Evolutionary conservation across 148 eudicot genomes (phyloP).

Genomic region (Heliosperma pusillum): DNA sequence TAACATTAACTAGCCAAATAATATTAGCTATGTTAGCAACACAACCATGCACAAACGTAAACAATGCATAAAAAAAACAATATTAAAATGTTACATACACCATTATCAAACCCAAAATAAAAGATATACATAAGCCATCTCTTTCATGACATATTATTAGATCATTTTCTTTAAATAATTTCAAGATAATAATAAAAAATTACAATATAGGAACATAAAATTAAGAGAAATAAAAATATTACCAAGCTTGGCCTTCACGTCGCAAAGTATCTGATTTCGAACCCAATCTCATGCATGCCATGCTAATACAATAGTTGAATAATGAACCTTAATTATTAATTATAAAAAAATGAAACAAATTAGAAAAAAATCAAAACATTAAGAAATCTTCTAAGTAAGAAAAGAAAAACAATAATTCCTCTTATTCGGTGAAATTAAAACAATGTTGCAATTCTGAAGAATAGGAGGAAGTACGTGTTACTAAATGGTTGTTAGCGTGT

Average conservation of each 20-base stretch:
- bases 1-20: too few relatives aligned
- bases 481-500: neutral
- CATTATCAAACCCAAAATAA: neutral
- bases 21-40: too few relatives aligned
- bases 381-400: too few relatives aligned
- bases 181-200: neutral
- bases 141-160: neutral
- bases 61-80: too few relatives aligned
- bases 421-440: too few relatives aligned
- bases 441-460: too few relatives aligned
- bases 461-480: too few relatives aligned
- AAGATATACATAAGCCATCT: neutral
- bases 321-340: neutral
- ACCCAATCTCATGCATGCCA: conserved; percentile 69
- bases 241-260: conserved; percentile 66
- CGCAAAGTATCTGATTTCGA: conserved; percentile 64
- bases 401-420: too few relatives aligned
- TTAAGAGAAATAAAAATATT: neutral
- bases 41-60: too few relatives aligned
- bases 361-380: too few relatives aligned
- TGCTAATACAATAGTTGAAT: conserved; percentile 16
- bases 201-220: neutral
- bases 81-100: neutral
- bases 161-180: neutral
- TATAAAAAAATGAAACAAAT: neutral